Conservation (phyloP, 1,139 yeast genomes). For the Scheffersomyces titani region DNA sequence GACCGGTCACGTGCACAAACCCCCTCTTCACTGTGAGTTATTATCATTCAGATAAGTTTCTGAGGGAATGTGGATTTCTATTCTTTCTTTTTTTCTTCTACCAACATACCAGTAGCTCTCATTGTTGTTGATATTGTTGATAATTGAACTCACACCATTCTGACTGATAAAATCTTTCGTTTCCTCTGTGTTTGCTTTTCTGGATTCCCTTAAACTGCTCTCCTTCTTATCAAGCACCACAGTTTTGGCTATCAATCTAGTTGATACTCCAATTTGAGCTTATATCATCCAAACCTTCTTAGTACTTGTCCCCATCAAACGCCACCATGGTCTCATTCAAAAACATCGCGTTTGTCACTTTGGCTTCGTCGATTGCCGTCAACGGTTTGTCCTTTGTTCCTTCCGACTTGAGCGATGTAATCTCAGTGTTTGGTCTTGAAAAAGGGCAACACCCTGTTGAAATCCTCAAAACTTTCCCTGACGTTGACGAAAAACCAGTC, state of each 20-base stretch:
- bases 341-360: constrained; percentile 17
- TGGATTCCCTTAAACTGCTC: not conserved
- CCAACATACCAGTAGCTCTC: not conserved
- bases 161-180: not conserved
- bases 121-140: not conserved
- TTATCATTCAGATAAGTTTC: not conserved
- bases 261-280: not conserved
- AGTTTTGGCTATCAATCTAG: not conserved
- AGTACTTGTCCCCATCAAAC: not conserved
- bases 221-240: not conserved
- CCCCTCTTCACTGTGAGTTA: not conserved
- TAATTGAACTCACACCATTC: not conserved
- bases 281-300: not conserved
- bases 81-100: not conserved
- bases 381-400: constrained; percentile 26
- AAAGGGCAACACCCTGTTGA: constrained; percentile 6
- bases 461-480: constrained; percentile 16
- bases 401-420: constrained; percentile 6
- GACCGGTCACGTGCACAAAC: not conserved
- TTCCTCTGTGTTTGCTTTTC: not conserved
- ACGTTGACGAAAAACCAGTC: constrained; percentile 58
- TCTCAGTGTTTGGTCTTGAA: constrained; percentile 5
- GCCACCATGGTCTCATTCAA: constrained; percentile 29
- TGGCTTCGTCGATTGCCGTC: constrained; percentile 16
- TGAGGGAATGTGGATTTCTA: not conserved